A percentile compares a stretch with the other conserved stretches of the same genome.
Conservation (phyloP, 257 asterid genomes). For the Henckelia pumila region DNA sequence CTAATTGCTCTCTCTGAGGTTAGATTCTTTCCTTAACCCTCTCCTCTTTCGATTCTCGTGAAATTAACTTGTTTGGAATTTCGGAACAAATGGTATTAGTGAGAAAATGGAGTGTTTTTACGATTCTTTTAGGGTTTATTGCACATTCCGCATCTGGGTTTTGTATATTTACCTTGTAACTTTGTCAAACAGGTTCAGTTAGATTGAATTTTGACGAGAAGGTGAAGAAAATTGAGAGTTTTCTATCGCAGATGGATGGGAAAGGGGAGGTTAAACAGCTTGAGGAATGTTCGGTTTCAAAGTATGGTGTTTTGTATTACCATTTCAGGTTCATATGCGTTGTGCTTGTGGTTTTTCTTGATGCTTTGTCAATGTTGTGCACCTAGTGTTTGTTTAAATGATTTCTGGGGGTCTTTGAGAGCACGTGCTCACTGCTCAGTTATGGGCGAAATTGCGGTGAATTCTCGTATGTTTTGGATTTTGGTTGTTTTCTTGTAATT, state of each 20-base stretch:
- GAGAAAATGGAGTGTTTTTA: background rate
- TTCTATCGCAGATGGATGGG: constrained; percentile 37
- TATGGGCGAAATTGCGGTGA: no score
- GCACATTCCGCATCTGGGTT: background rate
- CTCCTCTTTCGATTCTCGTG: no score
- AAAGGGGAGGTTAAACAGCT: constrained; percentile 57
- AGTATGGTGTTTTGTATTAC: constrained; percentile 28
- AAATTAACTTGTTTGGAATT: background rate
- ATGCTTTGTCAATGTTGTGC: background rate
- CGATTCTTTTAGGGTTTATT: background rate
- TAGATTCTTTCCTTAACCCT: no score
- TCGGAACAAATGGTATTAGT: background rate
- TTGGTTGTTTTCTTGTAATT: background rate
- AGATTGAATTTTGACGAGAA: constrained; percentile 12
- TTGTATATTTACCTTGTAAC: background rate
- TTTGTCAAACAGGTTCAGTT: background rate
- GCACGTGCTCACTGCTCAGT: no score
- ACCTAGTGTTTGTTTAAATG: background rate
- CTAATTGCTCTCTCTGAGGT: no score
- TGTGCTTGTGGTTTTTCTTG: background rate
- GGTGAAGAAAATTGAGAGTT: background rate
- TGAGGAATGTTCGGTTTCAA: constrained; percentile 61
- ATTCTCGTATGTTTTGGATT: no score
- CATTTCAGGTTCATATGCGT: background rate
- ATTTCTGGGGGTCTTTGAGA: background rate